These are phyloP conservation scores for Zasmidium citrigriseum DNA, from an alignment of 2,329 filamentous ascomycete genomes.

Conservation along the genomic window DNA sequence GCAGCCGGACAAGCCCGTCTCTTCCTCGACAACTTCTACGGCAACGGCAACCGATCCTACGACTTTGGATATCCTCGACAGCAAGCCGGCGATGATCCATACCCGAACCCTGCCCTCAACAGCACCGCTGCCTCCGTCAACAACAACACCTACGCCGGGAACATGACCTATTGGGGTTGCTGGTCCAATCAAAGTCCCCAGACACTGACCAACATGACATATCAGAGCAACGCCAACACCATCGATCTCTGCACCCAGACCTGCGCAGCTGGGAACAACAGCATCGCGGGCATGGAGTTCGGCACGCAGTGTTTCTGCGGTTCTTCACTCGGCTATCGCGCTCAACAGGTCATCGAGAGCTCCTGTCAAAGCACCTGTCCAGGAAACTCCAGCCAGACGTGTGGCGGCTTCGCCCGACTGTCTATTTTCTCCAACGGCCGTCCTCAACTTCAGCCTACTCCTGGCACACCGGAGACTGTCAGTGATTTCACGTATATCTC, in stretches of 20 bases:
- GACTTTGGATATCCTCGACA: conserved; percentile 40
- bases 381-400: conserved; percentile 34
- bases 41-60: conserved; percentile 34
- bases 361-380: conserved; percentile 33
- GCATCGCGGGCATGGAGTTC: conserved; percentile 38
- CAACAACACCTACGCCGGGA: conserved; percentile 35
- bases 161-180: conserved; percentile 41
- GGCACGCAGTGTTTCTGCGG: conserved; percentile 39
- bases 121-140: conserved; percentile 22
- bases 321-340: conserved; percentile 27
- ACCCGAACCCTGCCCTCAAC: conserved; percentile 34
- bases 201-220: conserved; percentile 29
- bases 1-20: conserved; percentile 37
- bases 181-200: conserved; percentile 33
- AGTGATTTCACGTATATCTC: conserved; percentile 29
- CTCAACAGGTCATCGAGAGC: conserved; percentile 31
- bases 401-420: conserved; percentile 34
- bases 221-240: conserved; percentile 32
- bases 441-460: conserved; percentile 21
- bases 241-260: conserved; percentile 34
- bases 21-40: conserved; percentile 42
- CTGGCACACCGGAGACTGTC: conserved; percentile 31
- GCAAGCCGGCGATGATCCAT: conserved; percentile 33
- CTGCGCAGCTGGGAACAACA: conserved; percentile 33
- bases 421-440: conserved; percentile 33